Evolutionary conservation across 2,329 filamentous ascomycete species (phyloP), one percentile per base, ranked within the genome.

Genomic region (Metarhizium guizhouense): DNA sequence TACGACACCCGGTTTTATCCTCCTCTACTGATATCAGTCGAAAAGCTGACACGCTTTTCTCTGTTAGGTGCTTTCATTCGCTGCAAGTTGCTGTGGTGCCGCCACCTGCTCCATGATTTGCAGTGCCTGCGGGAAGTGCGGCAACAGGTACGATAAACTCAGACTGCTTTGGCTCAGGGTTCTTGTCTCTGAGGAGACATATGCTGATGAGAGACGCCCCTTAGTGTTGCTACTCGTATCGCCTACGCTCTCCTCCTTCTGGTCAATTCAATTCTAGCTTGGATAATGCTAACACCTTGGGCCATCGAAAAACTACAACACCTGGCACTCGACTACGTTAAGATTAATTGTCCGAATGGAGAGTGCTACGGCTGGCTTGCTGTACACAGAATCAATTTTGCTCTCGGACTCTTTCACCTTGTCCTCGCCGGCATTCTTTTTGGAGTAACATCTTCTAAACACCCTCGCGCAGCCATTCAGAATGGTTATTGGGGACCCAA

Each of bases 401-500:
- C 92, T 14, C 88, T 99, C 54, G 94, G 92, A 36, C 77, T 96
- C 54, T 96, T 99, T 75, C 94, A 99, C 72, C 79, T 95, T 50
- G 79, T 96, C 60, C 83, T 97, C 63, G 91, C 90, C 4, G 75
- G 90, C 51, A 79, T 96, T 58, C 81, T 99, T 48, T 78, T 97
- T 55, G 94, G 94, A 53, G 91, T 99, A 53, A 84, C 83, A 54
- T 90, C 85, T 51, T 94, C 92, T 29, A 94, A 89, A 70, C 88
- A 95, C 69, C 87, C 88, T 48, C 87, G 94, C 61, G 92, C 94
- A 2, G 82, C 84, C 18, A 81, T 99, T 54, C 94, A 99, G 69
- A 99, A 99, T 74, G 94, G 93, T n/a, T 99, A 90, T 73, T 99
- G 94, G 94, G 94, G 92, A 2, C 94, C 94, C 49, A 99, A 99